Base-by-base conservation (phyloP, 2,329 filamentous ascomycete species). In the Sclerotinia minor region DNA sequence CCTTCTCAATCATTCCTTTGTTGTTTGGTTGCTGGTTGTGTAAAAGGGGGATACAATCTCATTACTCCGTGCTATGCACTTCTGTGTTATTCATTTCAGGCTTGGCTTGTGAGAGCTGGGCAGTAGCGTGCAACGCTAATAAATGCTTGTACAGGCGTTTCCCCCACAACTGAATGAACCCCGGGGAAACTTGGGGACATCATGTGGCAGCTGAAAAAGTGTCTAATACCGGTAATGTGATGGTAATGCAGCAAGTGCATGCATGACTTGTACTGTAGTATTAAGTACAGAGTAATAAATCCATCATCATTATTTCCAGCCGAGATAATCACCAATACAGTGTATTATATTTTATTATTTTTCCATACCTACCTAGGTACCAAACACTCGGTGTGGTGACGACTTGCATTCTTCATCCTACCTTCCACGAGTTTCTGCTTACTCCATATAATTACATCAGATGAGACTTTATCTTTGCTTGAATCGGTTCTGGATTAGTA, bases 121-220 rank as follows among this genome's bases (percentile, higher is more conserved):
- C 38, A 19, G 35, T 38, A 19, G 38, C 15, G 44, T 35, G 52
- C 13, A 54, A 54, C 29, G 38, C 38, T 38, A 38, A 38, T 38
- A 38, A 38, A 38, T 38, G 38, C 38, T 13, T 38, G 38, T 15
- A 38, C 53, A 55, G 53, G 53, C 53, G 9, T 17, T 61, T 61
- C 59, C 59, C 59, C 59, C 59, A 61, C 59, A 61, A 61, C 26
- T 32, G 49, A n/a, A 29, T 49, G n/a, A 32, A 8, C 44, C 58
- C 47, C 11, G 44, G n/a, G 15, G 44, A 32, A 47, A 29, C 17
- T 29, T 60, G 38, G 41, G 59, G 21, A 6, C 19, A 61, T 63
- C 59, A 63, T 63, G 29, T 63, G 21, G 45, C 24, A 38, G 21
- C n/a, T 50, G 59, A 44, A n/a, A n/a, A n/a, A 50, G 59, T 49